Evolutionary conservation across 202 grass and related monocot species (phyloP).

Genomic region (Elaeis oleifera): DNA sequence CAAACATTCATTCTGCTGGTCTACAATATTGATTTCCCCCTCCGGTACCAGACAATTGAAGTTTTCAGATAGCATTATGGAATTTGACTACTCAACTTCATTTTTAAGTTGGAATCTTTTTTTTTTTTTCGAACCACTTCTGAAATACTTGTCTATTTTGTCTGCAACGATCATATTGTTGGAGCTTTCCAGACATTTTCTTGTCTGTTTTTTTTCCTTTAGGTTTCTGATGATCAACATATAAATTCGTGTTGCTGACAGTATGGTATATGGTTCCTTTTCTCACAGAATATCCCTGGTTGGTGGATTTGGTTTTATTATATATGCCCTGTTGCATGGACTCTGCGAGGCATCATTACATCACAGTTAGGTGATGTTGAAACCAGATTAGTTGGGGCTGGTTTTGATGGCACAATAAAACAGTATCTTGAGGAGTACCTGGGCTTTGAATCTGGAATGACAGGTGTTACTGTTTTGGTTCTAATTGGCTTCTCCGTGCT

Average conservation of each 20-base stretch:
- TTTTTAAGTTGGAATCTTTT: no score
- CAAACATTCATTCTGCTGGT: no score
- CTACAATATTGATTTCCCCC: no score
- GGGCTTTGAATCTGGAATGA: slow-evolving; percentile 42
- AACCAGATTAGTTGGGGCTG: slow-evolving; percentile 45
- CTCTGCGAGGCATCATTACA: slow-evolving; percentile 51
- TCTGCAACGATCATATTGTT: no score
- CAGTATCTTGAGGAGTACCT: slow-evolving; percentile 38
- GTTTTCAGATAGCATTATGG: no score
- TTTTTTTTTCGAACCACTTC: no score
- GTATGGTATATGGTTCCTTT: not conserved
- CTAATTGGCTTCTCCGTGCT: slow-evolving; percentile 40
- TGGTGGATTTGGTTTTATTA: slow-evolving; percentile 91
- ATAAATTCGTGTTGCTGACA: no score
- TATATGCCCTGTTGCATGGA: slow-evolving; percentile 80
- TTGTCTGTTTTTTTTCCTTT: not conserved
- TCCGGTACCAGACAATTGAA: no score
- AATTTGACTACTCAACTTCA: no score
- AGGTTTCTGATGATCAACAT: no score
- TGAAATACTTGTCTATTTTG: no score
- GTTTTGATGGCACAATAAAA: slow-evolving; percentile 52
- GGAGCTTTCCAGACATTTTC: no score
- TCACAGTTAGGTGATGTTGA: slow-evolving; percentile 62
- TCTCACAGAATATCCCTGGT: slow-evolving; percentile 42
- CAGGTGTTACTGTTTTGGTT: slow-evolving; percentile 19